A percentile compares a stretch with the other conserved stretches of the same genome.
Conservation (phyloP, 2,329 filamentous ascomycete genomes). For the Gnomoniopsis sp. region DNA sequence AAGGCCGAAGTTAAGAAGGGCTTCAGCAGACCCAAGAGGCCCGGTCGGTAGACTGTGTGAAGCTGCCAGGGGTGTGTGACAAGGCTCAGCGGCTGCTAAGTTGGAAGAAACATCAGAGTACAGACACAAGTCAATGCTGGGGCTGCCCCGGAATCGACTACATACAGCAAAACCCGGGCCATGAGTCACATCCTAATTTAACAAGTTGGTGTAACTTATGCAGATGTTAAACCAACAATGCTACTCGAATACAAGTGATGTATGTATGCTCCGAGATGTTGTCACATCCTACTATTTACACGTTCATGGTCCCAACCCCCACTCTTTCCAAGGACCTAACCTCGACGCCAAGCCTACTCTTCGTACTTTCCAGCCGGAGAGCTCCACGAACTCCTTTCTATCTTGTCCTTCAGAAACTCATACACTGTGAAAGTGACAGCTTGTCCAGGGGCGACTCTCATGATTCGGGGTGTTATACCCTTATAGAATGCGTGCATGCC, state of each 20-base stretch:
- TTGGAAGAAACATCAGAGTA: not conserved
- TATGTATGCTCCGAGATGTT: not conserved
- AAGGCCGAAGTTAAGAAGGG: conserved; percentile 62
- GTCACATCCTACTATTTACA: not conserved
- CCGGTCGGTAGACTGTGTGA: conserved; percentile 51
- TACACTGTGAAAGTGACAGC: conserved; percentile 76
- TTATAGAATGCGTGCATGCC: conserved; percentile 96
- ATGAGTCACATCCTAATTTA: not conserved
- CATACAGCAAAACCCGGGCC: not conserved
- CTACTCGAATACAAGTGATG: conserved; percentile 1
- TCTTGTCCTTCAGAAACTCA: conserved; percentile 69
- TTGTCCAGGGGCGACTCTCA: conserved; percentile 95
- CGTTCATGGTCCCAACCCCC: not conserved
- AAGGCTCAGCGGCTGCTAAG: not conserved
- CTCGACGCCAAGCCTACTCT: conserved; percentile 43
- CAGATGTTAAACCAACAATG: not conserved
- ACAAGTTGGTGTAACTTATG: no score
- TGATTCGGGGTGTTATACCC: conserved; percentile 95
- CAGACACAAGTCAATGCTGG: not conserved
- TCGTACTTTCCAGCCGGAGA: conserved; percentile 63
- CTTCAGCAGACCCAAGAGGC: conserved; percentile 77
- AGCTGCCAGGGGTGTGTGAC: not conserved
- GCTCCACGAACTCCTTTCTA: conserved; percentile 63
- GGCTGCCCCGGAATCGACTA: not conserved
- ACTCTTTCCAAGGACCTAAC: not conserved